Evolutionary conservation across 2,329 filamentous ascomycete species (phyloP).

Genomic region (Lachnellula hyalina): DNA sequence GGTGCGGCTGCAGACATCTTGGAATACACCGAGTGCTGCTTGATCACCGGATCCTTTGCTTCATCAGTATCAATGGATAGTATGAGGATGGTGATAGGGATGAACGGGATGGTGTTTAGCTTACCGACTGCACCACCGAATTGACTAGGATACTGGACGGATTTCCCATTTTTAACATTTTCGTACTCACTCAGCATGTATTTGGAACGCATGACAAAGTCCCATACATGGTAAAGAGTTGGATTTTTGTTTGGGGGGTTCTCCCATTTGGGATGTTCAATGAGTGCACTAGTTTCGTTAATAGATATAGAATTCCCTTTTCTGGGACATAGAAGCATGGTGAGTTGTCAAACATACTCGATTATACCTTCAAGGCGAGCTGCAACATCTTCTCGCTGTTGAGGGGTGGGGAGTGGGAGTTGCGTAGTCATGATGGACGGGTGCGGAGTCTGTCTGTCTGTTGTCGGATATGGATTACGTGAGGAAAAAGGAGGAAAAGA

Average conservation of each 20-base stretch:
- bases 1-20: conserved; percentile 19
- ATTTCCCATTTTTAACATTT: conserved; percentile 33
- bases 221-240: conserved; percentile 37
- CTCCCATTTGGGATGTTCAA: conserved; percentile 15
- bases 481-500: neutral
- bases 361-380: conserved; percentile 5
- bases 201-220: conserved; percentile 37
- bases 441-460: neutral
- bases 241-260: conserved; percentile 25
- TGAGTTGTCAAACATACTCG: conserved; percentile 1
- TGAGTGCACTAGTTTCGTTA: conserved; percentile 13
- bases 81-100: neutral
- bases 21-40: conserved; percentile 16
- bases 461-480: neutral
- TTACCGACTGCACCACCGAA: conserved; percentile 24
- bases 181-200: conserved; percentile 40
- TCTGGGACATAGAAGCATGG: neutral
- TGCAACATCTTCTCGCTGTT: conserved; percentile 5
- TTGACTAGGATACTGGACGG: conserved; percentile 33
- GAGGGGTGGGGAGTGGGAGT: conserved; percentile 5
- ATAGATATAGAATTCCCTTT: neutral
- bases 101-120: neutral
- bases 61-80: neutral
- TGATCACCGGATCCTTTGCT: conserved; percentile 13
- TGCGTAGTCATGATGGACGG: conserved; percentile 1